Evolutionary conservation across 345 rosid genomes (phyloP).

Genomic region (Eucalyptus curtisii): DNA sequence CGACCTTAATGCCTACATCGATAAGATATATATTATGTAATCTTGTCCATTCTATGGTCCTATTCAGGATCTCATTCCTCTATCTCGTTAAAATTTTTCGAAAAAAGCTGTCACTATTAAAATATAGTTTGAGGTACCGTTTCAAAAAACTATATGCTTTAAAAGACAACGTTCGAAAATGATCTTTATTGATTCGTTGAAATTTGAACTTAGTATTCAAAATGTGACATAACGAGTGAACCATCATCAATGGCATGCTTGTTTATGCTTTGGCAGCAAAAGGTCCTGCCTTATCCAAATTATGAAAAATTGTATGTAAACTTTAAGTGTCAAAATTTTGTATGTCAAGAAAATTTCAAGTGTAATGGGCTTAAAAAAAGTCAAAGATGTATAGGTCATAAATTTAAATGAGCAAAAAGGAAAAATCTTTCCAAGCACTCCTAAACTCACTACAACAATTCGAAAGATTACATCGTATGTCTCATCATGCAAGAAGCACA

Average conservation of each 20-base stretch:
- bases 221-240: neutral
- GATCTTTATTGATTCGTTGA: neutral
- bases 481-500: accelerated
- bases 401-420: neutral
- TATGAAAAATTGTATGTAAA: neutral
- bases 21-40: no score
- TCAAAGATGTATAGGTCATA: neutral
- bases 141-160: neutral
- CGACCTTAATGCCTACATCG: neutral
- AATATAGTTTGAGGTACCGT: neutral
- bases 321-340: neutral
- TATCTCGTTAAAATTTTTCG: neutral
- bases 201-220: neutral
- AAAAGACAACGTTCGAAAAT: neutral
- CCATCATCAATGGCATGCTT: neutral
- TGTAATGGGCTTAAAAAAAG: neutral
- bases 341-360: neutral
- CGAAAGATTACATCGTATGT: accelerated
- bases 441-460: neutral
- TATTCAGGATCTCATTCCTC: accelerated
- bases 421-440: neutral
- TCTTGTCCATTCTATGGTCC: neutral
- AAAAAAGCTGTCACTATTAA: neutral
- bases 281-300: neutral
- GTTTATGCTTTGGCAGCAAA: neutral